Evolutionary conservation across 2,329 filamentous ascomycete genomes (phyloP).

Genomic region (Akanthomyces muscarius): DNA sequence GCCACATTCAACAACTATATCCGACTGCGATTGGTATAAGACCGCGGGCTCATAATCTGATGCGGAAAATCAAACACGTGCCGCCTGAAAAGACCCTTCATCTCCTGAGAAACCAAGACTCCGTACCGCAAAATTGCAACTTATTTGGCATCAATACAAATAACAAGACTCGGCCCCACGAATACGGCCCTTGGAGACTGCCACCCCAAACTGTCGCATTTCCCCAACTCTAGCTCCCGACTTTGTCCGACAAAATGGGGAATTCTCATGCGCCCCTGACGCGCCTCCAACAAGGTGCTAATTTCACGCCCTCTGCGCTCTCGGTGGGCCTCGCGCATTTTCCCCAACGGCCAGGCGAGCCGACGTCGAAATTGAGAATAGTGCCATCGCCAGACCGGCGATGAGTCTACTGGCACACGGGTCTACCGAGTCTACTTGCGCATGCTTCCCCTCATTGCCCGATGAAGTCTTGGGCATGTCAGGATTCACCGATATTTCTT

Average conservation of each 20-base stretch:
- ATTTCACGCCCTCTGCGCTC: conserved; percentile 1
- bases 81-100: background rate
- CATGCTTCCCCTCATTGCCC: background rate
- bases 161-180: background rate
- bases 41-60: background rate
- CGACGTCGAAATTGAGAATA: background rate
- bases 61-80: conserved; percentile 14
- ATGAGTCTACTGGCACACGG: background rate
- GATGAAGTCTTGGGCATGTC: background rate
- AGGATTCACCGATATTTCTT: background rate
- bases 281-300: conserved; percentile 6
- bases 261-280: conserved; percentile 12
- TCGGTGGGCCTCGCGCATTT: background rate
- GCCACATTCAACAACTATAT: background rate
- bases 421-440: too few relatives aligned
- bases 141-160: conserved; percentile 13
- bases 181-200: conserved; percentile 7
- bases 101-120: background rate
- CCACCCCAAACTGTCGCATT: conserved; percentile 3
- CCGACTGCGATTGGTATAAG: background rate
- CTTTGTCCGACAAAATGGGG: conserved; percentile 17
- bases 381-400: background rate
- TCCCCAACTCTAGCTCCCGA: conserved; percentile 17
- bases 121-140: conserved; percentile 12
- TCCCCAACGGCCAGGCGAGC: conserved; percentile 6